A percentile compares a stretch with the other conserved stretches of the same genome.
Evolutionary conservation across 1,284 basidiomycete genomes (phyloP).

Genomic region (Leucoagaricus sp.): DNA sequence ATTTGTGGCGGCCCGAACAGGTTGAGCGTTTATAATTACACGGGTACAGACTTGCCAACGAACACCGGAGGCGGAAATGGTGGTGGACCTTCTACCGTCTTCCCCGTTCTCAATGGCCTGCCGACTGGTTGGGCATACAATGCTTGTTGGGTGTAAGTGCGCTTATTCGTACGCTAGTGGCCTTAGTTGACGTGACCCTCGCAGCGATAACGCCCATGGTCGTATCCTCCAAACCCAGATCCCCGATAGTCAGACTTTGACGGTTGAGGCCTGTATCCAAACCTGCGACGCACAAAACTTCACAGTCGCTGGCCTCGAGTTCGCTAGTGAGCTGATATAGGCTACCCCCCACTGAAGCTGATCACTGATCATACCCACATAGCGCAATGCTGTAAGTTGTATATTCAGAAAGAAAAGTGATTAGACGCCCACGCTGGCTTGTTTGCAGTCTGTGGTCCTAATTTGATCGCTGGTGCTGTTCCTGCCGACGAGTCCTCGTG

Average conservation of each 20-base stretch:
- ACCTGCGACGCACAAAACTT: conserved; percentile 44
- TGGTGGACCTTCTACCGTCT: conserved; percentile 34
- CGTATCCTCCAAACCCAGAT: conserved; percentile 43
- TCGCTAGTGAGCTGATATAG: conserved; percentile 30
- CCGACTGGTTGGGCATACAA: conserved; percentile 51
- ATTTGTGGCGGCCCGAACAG: conserved; percentile 69
- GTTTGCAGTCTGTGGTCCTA: conserved; percentile 60
- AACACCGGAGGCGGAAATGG: conserved; percentile 42
- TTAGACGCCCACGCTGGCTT: neutral
- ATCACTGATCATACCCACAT: conserved; percentile 1
- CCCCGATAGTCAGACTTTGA: conserved; percentile 36
- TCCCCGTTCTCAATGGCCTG: conserved; percentile 50
- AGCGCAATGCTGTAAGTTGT: conserved; percentile 57
- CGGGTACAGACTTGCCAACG: conserved; percentile 52
- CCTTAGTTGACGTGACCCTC: neutral
- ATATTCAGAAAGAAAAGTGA: neutral
- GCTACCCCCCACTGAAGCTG: too few relatives aligned
- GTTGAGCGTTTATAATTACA: conserved; percentile 65
- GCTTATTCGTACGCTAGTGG: neutral
- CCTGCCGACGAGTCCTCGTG: conserved; percentile 52
- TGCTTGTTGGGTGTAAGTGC: conserved; percentile 60
- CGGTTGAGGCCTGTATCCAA: conserved; percentile 48
- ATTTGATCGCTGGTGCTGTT: conserved; percentile 58
- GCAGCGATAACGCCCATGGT: conserved; percentile 53
- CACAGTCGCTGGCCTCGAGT: conserved; percentile 56